Evolutionary conservation across 2,329 filamentous ascomycete genomes (phyloP), one percentile per base, ranked within the genome.

Genomic region (Sarocladium oryzae): DNA sequence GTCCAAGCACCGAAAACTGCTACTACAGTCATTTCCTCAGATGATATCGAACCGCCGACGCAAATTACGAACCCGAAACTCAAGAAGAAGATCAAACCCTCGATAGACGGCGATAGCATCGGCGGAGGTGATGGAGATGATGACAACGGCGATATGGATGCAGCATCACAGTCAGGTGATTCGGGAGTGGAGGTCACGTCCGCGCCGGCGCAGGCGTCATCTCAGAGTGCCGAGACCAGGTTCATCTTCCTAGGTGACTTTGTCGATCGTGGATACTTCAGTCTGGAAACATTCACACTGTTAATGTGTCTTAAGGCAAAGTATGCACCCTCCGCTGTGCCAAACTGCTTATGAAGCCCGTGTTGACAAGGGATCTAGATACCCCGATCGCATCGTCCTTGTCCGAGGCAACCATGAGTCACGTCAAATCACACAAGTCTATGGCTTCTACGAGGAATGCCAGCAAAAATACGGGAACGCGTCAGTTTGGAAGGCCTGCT

Each of bases 401-500:
- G 96, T 99, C 58, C 88, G 93, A 58, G 93, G 93, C 56, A 99
- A 99, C 69, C 93, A 99, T 73, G 93, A 99, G 70, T 96, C 90
- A 23, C 85, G 93, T 56, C 93, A 95, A 62, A 95, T 99, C 56
- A 99, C 93, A 8, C 93, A 99, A 64, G 96, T 95, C 20, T 99
- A 99, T 68, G 93, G 93, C 51, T 99, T 99, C 71, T 99, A 99
- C 70, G 96, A 95, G 54, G 93, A 99, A 68, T 99, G 93, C 69
- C 90, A 90, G 52, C 87, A 93, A 62, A 99, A 99, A 70, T 99
- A 99, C 67, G 93, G 93, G 63, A 97, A 96, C 64, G 90, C 93
- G 11, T 96, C 95, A 46, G 93, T 99, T n/a, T 99, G 93, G 93
- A 95, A 99, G 69, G 93, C 96, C 53, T 99, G 96, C 69, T 99